phyloP scores from a whole-genome alignment of 2,329 filamentous ascomycete species.

The Pseudogymnoascus sp. region DNA sequence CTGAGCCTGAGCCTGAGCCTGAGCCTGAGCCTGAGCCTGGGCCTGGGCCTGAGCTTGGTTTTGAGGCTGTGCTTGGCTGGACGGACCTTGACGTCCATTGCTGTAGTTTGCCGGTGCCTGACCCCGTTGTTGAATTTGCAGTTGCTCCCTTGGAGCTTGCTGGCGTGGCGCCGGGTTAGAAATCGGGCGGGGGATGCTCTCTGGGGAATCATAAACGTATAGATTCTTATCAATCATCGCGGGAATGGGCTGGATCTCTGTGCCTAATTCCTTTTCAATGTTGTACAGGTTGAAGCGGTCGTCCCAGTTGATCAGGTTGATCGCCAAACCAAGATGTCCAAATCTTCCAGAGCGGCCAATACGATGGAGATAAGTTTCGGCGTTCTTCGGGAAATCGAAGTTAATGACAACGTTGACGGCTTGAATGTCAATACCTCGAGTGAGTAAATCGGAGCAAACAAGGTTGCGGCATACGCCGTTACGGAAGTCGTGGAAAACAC shows the following conservation, averaged over 20 bases:
- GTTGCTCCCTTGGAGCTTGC: slow-evolving; percentile 22
- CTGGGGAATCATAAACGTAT: slow-evolving; percentile 95
- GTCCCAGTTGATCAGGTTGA: slow-evolving; percentile 99
- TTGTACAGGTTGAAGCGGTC: slow-evolving; percentile 98
- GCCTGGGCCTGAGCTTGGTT: slow-evolving; percentile 20
- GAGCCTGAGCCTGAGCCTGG: slow-evolving; percentile 14
- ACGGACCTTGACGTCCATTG: slow-evolving; percentile 24
- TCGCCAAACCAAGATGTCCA: slow-evolving; percentile 91
- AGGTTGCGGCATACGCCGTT: slow-evolving; percentile 97
- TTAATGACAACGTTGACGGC: slow-evolving; percentile 99
- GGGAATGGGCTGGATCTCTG: slow-evolving; percentile 96
- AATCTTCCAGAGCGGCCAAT: slow-evolving; percentile 97
- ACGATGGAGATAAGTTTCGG: slow-evolving; percentile 95
- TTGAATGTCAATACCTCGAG: slow-evolving; percentile 98
- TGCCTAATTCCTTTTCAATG: slow-evolving; percentile 94
- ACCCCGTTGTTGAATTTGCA: slow-evolving; percentile 17
- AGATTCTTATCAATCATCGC: slow-evolving; percentile 91
- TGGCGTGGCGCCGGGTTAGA: slow-evolving; percentile 37
- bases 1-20: not conserved
- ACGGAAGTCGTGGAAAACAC: slow-evolving; percentile 98
- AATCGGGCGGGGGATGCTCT: slow-evolving; percentile 82
- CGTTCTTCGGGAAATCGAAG: slow-evolving; percentile 99
- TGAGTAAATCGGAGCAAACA: slow-evolving; percentile 94
- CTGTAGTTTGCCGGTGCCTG: slow-evolving; percentile 22
- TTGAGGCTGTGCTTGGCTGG: slow-evolving; percentile 22